These are phyloP conservation scores for Blastobotrys serpentis DNA, from an alignment of 1,139 yeast genomes.

Conservation along the genomic window DNA sequence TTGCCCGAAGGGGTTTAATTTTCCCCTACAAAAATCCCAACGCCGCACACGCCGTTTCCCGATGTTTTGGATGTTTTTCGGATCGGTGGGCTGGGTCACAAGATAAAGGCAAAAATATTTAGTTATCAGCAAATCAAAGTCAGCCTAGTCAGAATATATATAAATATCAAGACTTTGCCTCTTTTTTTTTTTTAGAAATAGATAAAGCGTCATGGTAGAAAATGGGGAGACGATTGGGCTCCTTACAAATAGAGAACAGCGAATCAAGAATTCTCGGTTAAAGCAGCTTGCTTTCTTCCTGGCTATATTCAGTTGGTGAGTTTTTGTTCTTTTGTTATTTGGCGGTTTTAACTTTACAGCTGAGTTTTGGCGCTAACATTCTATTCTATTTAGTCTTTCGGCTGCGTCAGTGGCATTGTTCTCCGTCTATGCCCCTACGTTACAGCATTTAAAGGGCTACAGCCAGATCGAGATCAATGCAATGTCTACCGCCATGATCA, in stretches of 20 bases:
- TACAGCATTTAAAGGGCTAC: constrained; percentile 58
- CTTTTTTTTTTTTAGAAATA: no score
- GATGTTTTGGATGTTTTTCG: no score
- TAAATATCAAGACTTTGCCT: not conserved
- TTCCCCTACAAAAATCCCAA: no score
- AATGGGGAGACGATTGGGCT: constrained; percentile 11
- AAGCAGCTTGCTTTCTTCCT: constrained; percentile 19
- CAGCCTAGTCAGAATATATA: not conserved
- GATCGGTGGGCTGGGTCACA: not conserved
- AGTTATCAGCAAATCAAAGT: no score
- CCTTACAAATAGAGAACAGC: not conserved
- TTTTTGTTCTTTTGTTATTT: not conserved
- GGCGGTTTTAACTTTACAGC: not conserved
- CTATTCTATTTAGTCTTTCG: constrained; percentile 51
- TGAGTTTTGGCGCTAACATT: not conserved
- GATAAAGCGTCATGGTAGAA: constrained; percentile 1
- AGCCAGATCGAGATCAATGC: constrained; percentile 71
- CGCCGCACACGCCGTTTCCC: not conserved
- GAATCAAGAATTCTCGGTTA: not conserved
- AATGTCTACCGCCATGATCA: constrained; percentile 70
- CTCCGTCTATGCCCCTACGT: constrained; percentile 72
- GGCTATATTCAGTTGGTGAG: constrained; percentile 26
- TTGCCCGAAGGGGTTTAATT: no score
- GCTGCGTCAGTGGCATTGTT: constrained; percentile 82
- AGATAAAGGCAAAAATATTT: not conserved